Evolutionary conservation across 768 basidiomycete species (phyloP), one percentile per base, ranked within the genome.

Genomic region (Butyriboletus loyo): DNA sequence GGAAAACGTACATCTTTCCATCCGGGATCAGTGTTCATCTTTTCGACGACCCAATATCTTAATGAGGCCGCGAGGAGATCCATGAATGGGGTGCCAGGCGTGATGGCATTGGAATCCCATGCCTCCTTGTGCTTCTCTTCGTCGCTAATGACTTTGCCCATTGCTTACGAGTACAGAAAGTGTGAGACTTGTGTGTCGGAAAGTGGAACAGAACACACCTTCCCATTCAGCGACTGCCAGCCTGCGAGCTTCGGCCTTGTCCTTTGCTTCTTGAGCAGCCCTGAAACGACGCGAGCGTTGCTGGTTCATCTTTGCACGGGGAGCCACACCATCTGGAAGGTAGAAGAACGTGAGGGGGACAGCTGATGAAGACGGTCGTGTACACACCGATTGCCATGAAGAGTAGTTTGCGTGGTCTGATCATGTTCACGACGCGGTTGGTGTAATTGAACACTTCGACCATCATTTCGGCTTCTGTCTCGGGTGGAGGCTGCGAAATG

Each of bases 401-500:
- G 43, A 99, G 78, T 15, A 99, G 76, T 69, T 92, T 98, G 51
- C 97, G 83, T 0, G 97, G 97, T 56, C 97, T 79, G 49, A 97
- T 72, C 96, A 98, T 98, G 69, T 94, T 92, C 24, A 99, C 94
- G 24, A 99, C 89, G 38, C 97, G 82, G 66, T 98, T 93, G 0
- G 97, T 99, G 73, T 99, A 99, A 47, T 80, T 84, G 76, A 99
- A 98, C 30, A 99, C 80, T 70, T 98, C 97, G 6, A 92, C 66
- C 97, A 99, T 99, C 97, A 99, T 99, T 46, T 97, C 94, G 66
- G 94, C 92, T 68, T 99, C 97, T 2, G 94, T 98, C 71, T 97
- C 92, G 0, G 97, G 97, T 6, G 97, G 85, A 32, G 96, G 94
- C 87, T 95, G 35, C 42, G 30, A 45, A 39, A 39, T 30, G 21